A percentile compares a stretch with the other conserved stretches of the same genome.
Evolutionary conservation across 805 yeast species (phyloP).

Genomic region (Ogataea trehalophila): DNA sequence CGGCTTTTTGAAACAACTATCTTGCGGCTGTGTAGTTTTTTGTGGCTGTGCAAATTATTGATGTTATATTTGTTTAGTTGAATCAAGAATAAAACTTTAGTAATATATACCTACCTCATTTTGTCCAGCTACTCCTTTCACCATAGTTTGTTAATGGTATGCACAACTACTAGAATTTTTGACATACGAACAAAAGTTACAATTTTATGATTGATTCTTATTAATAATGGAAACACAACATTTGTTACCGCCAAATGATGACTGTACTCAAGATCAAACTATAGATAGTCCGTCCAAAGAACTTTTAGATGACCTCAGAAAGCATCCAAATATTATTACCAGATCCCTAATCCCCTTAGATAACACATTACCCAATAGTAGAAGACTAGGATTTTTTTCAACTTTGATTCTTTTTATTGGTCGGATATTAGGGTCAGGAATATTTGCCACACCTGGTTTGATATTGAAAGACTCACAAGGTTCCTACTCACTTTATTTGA

Average conservation of each 20-base stretch:
- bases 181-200: too few species aligned
- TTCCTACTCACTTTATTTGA: constrained; percentile 48
- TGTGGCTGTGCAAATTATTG: too few species aligned
- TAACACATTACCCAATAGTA: constrained; percentile 9
- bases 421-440: constrained; percentile 66
- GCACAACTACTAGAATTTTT: too few species aligned
- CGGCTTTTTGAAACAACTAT: too few species aligned
- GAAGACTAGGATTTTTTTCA: constrained; percentile 51
- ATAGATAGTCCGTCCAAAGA: constrained; percentile 15
- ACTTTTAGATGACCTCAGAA: constrained; percentile 8
- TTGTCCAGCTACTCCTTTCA: too few species aligned
- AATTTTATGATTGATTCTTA: background rate
- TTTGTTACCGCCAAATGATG: background rate
- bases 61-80: too few species aligned
- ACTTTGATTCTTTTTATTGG: constrained; percentile 57
- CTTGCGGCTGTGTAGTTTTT: too few species aligned
- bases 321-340: constrained; percentile 8
- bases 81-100: too few species aligned
- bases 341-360: constrained; percentile 20
- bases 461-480: constrained; percentile 58
- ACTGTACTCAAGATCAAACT: constrained; percentile 2
- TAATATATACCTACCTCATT: too few species aligned
- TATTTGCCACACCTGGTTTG: constrained; percentile 62
- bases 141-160: too few species aligned
- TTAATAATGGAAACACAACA: background rate